phyloP scores from a whole-genome alignment of 2,329 filamentous ascomycete species.

The Chrysoporthe puriensis region DNA sequence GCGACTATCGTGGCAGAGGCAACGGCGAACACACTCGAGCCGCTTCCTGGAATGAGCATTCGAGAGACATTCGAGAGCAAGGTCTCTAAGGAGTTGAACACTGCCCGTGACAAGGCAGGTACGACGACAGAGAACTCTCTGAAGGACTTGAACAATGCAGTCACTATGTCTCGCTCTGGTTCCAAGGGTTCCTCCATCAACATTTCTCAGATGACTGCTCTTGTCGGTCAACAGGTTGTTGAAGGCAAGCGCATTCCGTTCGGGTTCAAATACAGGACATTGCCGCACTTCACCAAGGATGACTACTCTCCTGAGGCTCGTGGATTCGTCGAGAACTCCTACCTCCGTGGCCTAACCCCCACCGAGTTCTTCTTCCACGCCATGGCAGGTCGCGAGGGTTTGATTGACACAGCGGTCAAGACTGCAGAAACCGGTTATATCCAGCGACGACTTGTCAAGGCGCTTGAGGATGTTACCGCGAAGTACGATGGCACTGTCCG shows the following conservation, averaged over 20 bases:
- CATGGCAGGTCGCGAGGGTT: constrained; percentile 99
- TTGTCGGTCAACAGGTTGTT: constrained; percentile 97
- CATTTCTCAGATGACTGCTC: constrained; percentile 98
- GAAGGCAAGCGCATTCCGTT: constrained; percentile 99
- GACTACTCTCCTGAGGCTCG: constrained; percentile 97
- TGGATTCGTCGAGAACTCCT: constrained; percentile 98
- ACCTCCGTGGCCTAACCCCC: constrained; percentile 91
- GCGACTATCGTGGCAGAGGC: constrained; percentile 74
- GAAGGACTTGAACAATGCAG: constrained; percentile 95
- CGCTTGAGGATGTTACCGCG: constrained; percentile 94
- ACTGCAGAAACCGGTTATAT: constrained; percentile 99
- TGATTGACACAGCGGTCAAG: constrained; percentile 99
- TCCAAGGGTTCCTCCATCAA: constrained; percentile 99
- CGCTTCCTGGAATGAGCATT: constrained; percentile 97
- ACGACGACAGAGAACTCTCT: constrained; percentile 88
- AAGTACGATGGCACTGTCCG: constrained; percentile 97
- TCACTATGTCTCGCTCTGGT: constrained; percentile 93
- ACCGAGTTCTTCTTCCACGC: constrained; percentile 99
- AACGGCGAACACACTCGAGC: constrained; percentile 84
- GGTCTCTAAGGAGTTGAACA: constrained; percentile 91
- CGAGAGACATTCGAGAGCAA: constrained; percentile 98
- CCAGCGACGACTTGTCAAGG: constrained; percentile 96
- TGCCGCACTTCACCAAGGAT: constrained; percentile 98
- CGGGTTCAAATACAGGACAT: constrained; percentile 95
- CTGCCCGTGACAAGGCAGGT: constrained; percentile 95